Evolutionary conservation across 2,329 filamentous ascomycete genomes (phyloP), one percentile per base, ranked within the genome.

Genomic region (Alternaria alternata): DNA sequence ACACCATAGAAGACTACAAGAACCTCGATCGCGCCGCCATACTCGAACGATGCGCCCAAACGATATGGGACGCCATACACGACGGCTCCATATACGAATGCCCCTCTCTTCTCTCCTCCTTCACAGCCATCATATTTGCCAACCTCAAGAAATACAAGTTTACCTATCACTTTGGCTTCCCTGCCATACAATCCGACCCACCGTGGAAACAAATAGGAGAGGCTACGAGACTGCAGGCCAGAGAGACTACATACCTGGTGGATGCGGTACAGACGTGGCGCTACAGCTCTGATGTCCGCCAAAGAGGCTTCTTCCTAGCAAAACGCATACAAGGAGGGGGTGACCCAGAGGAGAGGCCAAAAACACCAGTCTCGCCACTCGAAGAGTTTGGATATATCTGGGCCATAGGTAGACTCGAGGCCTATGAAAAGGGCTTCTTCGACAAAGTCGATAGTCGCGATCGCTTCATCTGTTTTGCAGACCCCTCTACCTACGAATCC

Each of bases 81-180:
- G 95, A 99, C 80, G 94, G 94, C 59, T 96, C 92, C 41, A 97
- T 99, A 69, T 98, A 96, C 80, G 95, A 93, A 9, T 92, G 94
- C 51, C 95, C 95, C 3, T 97, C 94, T 5, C 86, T 98, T 2
- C 88, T 99, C 18, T 89, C 93, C 5, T 95, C 92, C 7, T 98
- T 97, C 78, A 86, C 92, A 26, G 88, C 96, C 59, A 88, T 98
- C 46, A 97, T 93, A 16, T 99, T 92, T 77, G 94, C 95, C 63
- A 94, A 99, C 75, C 86, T 99, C 34, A 99, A 99, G 79, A 97
- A 96, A 75, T 98, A 98, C 81, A 92, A 90, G 64, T 97, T 98
- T 76, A 93, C 91, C n/a, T 98, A 98, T 80, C 96, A 96, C 89
- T 98, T 98, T 79, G 94, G 91, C 5, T 99, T 96, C 73, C 95